These are phyloP conservation scores for Naganishia kalamii DNA, from an alignment of 768 basidiomycete species.

Conservation along the genomic window DNA sequence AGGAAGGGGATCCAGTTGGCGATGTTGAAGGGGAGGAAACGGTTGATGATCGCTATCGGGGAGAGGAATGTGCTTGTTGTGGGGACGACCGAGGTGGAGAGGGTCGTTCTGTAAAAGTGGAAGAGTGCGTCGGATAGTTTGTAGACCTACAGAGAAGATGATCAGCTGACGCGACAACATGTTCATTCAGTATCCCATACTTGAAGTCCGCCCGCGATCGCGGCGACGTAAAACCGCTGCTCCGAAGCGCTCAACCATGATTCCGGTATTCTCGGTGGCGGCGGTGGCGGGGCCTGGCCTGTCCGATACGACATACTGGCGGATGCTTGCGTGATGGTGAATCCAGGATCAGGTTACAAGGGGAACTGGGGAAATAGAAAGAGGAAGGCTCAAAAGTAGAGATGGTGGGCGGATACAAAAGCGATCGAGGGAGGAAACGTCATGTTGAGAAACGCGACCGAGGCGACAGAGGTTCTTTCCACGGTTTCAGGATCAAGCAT, in stretches of 20 bases:
- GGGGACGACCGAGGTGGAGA: conserved; percentile 10
- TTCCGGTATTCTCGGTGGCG: conserved; percentile 15
- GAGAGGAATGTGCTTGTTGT: conserved; percentile 10
- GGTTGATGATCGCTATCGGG: conserved; percentile 11
- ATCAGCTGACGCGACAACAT: not conserved
- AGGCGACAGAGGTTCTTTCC: too few relatives aligned
- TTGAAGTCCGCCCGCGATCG: conserved; percentile 14
- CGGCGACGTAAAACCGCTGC: conserved; percentile 19
- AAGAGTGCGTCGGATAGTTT: conserved; percentile 22
- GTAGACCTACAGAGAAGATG: conserved; percentile 7
- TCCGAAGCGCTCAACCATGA: conserved; percentile 17
- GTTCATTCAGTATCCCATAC: not conserved
- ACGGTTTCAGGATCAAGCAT: too few relatives aligned
- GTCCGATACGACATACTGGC: not conserved
- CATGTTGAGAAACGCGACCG: too few relatives aligned
- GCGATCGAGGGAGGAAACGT: too few relatives aligned
- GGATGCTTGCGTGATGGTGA: too few relatives aligned
- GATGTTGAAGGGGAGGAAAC: conserved; percentile 1
- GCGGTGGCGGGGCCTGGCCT: not conserved
- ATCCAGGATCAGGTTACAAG: too few relatives aligned
- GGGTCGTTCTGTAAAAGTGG: conserved; percentile 7
- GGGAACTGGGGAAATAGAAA: too few relatives aligned
- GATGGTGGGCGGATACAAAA: too few relatives aligned
- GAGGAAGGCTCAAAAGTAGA: too few relatives aligned
- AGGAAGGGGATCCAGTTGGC: conserved; percentile 18